Base-by-base conservation (phyloP, 2,329 filamentous ascomycete species). In the Chaetoscypha palmicola region DNA sequence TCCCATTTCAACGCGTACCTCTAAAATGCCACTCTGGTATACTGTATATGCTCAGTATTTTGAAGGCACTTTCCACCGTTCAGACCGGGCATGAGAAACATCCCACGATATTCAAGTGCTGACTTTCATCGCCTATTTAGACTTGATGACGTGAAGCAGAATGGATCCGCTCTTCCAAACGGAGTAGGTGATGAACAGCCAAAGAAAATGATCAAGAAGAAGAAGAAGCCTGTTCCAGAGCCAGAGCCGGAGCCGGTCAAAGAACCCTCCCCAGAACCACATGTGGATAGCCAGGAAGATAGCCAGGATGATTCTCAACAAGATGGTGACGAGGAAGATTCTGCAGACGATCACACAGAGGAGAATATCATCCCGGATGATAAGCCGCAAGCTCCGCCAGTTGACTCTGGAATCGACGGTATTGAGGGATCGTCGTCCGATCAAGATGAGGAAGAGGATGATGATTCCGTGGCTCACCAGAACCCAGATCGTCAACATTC, bases 191-290 rank as follows among this genome's bases (percentile, higher is more conserved):
- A 16, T 11, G 21, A 23, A 5, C 10, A 23, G 5, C 45, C 45
- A 31, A 32, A 43, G 20, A 46, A 46, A 20, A 20, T 41, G 33
- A 37, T 38, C 3, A 46, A 46, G 26, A 42, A 46, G 19, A 46
- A 50, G 41, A 46, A 44, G 22, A 43, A 47, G 16, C 47, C 47
- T 17, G 46, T 51, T 26, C 46, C 48, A 16, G 46, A 19, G 3
- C 47, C 47, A 3, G 53, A 52, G 39, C 50, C 51, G 26, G 48
- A 45, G 17, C 43, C 46, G 9, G 49, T 43, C 7, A 7, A 7
- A 28, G 24, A 7, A 7, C 7, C 7, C 7, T 7, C 7, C 7
- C 24, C 24, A 12, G 37, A 39, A n/a, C 20, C 38, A 10, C 17
- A 41, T n/a, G 26, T 8, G 20, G 38, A 38, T 2, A 23, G 40